These are phyloP conservation scores for Passalora sequoiae DNA, from an alignment of 2,329 filamentous ascomycete species.

Conservation along the genomic window DNA sequence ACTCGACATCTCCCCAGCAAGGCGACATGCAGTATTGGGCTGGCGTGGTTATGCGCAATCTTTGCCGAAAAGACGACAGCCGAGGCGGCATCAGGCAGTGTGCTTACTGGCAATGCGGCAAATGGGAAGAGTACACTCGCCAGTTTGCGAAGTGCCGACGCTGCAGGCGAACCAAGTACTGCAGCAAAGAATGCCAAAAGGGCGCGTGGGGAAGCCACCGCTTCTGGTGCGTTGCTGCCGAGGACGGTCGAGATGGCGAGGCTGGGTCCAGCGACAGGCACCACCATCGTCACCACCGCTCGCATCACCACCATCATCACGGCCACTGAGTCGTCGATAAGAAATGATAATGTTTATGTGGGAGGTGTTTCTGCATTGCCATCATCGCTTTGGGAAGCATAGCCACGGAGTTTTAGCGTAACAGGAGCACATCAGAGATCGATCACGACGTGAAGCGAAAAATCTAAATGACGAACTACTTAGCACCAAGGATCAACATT, in stretches of 20 bases:
- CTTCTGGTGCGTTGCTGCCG: slow-evolving; percentile 88
- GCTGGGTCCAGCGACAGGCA: slow-evolving; percentile 24
- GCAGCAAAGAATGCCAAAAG: slow-evolving; percentile 99
- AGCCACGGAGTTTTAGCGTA: slow-evolving; percentile 13
- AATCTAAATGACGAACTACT: no score
- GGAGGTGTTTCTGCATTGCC: slow-evolving; percentile 2
- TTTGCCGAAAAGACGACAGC: slow-evolving; percentile 95
- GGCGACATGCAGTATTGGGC: slow-evolving; percentile 96
- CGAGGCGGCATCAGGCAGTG: slow-evolving; percentile 93
- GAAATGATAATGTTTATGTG: slow-evolving; percentile 12
- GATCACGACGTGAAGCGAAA: no score
- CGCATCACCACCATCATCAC: slow-evolving; percentile 20
- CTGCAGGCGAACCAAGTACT: slow-evolving; percentile 85
- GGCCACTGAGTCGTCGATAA: slow-evolving; percentile 4
- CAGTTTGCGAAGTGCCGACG: slow-evolving; percentile 98
- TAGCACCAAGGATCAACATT: no score
- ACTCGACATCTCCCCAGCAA: slow-evolving; percentile 43
- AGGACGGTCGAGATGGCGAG: slow-evolving; percentile 33
- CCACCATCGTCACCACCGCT: slow-evolving; percentile 24
- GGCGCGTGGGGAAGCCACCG: slow-evolving; percentile 97
- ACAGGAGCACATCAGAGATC: no score
- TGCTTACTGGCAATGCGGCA: slow-evolving; percentile 95
- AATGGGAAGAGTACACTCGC: slow-evolving; percentile 94
- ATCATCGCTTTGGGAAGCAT: slow-evolving; percentile 11
- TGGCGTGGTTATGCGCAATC: slow-evolving; percentile 95